Evolutionary conservation across 2,329 filamentous ascomycete genomes (phyloP).

Genomic region (Sporothrix inflata): DNA sequence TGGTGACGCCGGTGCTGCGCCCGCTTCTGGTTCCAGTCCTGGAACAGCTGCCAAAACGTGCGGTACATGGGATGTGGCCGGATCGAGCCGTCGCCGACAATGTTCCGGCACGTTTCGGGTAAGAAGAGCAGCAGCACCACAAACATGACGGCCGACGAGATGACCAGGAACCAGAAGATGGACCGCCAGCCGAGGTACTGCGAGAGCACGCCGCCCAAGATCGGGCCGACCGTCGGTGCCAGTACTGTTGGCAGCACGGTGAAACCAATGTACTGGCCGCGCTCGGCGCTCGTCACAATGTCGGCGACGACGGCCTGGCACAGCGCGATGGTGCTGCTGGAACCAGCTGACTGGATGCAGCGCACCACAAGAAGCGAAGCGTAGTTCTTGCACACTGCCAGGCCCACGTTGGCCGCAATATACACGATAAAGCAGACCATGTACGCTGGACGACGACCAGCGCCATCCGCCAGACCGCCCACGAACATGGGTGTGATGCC

Average conservation of each 20-base stretch:
- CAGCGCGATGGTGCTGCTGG: conserved; percentile 62
- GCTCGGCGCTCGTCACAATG: conserved; percentile 62
- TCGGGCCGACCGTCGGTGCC: conserved; percentile 54
- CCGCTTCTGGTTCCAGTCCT: conserved; percentile 11
- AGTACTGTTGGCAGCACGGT: conserved; percentile 54
- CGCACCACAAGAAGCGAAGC: conserved; percentile 56
- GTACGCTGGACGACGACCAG: conserved; percentile 58
- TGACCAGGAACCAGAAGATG: conserved; percentile 66
- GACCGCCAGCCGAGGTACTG: conserved; percentile 62
- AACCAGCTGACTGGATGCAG: conserved; percentile 61
- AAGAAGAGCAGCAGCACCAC: conserved; percentile 52
- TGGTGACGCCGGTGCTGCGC: conserved; percentile 15
- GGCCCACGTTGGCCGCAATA: conserved; percentile 56
- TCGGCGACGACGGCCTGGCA: conserved; percentile 64
- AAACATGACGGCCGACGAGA: conserved; percentile 48
- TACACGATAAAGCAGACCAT: conserved; percentile 56
- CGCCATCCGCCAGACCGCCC: conserved; percentile 57
- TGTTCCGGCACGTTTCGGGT: conserved; percentile 55
- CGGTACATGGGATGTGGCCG: conserved; percentile 33
- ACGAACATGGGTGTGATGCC: conserved; percentile 61
- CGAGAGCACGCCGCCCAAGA: conserved; percentile 61
- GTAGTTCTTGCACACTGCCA: conserved; percentile 55
- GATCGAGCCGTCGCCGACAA: conserved; percentile 59
- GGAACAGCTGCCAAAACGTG: conserved; percentile 30
- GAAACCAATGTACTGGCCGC: conserved; percentile 62